Evolutionary conservation across 148 eudicot genomes (phyloP).

Genomic region (Dianthus caryophyllus): DNA sequence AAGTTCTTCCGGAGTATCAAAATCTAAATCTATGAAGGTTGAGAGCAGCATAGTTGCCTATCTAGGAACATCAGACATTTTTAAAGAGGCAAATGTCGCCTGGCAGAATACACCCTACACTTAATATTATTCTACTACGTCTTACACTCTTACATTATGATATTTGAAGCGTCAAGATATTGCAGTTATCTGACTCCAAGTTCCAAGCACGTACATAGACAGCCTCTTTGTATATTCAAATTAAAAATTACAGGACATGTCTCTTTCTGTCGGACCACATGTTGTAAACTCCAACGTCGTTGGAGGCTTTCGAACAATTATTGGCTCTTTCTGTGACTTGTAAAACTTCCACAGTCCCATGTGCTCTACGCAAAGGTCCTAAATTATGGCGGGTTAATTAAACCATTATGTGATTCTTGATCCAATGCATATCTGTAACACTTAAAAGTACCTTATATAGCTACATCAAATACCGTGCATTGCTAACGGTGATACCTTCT

Average conservation of each 20-base stretch:
- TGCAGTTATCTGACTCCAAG: neutral
- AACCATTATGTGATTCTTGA: neutral
- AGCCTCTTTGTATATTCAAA: neutral
- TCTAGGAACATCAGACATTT: neutral
- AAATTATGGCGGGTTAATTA: neutral
- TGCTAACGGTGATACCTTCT: neutral
- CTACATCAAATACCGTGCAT: neutral
- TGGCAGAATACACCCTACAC: conserved; percentile 7
- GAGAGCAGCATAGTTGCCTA: neutral
- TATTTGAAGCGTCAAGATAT: conserved; percentile 2
- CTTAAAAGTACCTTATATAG: neutral
- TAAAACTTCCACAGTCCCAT: neutral
- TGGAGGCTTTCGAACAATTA: conserved; percentile 3
- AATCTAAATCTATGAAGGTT: neutral
- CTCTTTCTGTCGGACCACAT: conserved; percentile 7
- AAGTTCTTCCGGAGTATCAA: neutral
- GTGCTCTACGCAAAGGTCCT: conserved; percentile 8
- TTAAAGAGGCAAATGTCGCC: conserved; percentile 2
- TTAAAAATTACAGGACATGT: neutral
- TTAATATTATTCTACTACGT: neutral
- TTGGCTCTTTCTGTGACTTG: neutral
- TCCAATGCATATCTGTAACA: neutral
- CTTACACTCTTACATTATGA: neutral
- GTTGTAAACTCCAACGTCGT: neutral
- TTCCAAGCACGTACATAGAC: conserved; percentile 7